These are phyloP conservation scores for Eucalyptus erythrocorys DNA, from an alignment of 345 rosid genomes.

Conservation along the genomic window DNA sequence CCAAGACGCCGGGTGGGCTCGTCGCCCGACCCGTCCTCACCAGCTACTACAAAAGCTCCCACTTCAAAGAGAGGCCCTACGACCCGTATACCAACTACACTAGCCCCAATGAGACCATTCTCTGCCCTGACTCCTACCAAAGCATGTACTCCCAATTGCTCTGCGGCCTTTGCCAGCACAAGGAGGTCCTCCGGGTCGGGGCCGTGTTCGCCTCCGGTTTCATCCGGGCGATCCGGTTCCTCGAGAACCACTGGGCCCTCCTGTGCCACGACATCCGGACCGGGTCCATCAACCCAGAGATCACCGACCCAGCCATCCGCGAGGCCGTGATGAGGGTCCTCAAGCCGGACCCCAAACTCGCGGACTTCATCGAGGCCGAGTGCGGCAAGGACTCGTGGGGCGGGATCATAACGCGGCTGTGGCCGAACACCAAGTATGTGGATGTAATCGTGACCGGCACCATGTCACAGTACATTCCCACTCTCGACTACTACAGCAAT, in stretches of 20 bases:
- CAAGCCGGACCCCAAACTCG: conserved; percentile 51
- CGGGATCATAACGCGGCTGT: conserved; percentile 62
- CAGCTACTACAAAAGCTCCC: conserved; percentile 63
- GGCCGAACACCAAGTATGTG: conserved; percentile 81
- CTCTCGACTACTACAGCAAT: conserved; percentile 83
- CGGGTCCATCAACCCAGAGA: conserved; percentile 36
- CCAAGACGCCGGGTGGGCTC: conserved; percentile 62
- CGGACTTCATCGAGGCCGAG: conserved; percentile 40
- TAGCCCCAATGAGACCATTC: conserved; percentile 69
- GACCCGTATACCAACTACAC: conserved; percentile 80
- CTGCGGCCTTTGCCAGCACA: conserved; percentile 57
- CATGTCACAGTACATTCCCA: conserved; percentile 96
- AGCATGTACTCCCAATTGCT: conserved; percentile 78
- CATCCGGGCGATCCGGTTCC: conserved; percentile 67
- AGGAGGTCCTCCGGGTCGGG: conserved; percentile 67
- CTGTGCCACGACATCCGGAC: conserved; percentile 36
- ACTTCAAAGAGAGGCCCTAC: conserved; percentile 50
- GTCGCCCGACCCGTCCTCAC: conserved; percentile 67
- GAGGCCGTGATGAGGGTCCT: conserved; percentile 52
- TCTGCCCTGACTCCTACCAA: conserved; percentile 69
- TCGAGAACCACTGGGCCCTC: conserved; percentile 53
- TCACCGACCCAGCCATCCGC: conserved; percentile 42
- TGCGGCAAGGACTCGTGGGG: conserved; percentile 52
- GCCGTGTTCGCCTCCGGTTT: conserved; percentile 84
- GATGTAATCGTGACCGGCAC: conserved; percentile 99